Conservation (phyloP, 129 eudicot species). For the Heracleum sosnowskyi region DNA sequence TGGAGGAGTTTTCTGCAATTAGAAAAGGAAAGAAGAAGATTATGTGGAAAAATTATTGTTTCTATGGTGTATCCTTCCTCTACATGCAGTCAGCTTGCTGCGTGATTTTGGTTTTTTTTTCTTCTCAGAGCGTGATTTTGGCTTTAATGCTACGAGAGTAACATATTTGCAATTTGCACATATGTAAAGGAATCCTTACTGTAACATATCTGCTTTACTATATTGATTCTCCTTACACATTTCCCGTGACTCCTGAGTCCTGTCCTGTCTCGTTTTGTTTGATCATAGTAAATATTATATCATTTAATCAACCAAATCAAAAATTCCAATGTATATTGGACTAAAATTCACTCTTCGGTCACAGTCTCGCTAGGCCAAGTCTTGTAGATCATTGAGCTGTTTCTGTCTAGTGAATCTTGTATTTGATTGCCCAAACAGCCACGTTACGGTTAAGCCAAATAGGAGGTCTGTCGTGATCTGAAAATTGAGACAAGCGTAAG, state of each 20-base stretch:
- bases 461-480: neutral
- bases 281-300: neutral
- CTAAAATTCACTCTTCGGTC: neutral
- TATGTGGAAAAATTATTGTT: neutral
- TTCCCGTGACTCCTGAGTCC: slow-evolving; percentile 6
- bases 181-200: neutral
- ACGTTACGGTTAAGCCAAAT: neutral
- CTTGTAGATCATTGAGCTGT: neutral
- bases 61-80: neutral
- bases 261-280: neutral
- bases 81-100: neutral
- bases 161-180: neutral
- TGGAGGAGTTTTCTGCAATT: neutral
- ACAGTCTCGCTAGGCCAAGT: neutral
- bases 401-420: neutral
- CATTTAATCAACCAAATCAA: neutral
- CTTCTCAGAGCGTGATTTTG: neutral
- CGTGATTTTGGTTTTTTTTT: neutral
- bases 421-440: neutral
- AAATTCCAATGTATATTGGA: neutral
- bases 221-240: neutral
- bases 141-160: neutral
- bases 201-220: neutral
- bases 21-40: neutral
- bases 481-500: neutral